A percentile compares a stretch with the other conserved stretches of the same genome.
Evolutionary conservation across 1,284 basidiomycete species (phyloP).

Genomic region (Papiliotrema laurentii): DNA sequence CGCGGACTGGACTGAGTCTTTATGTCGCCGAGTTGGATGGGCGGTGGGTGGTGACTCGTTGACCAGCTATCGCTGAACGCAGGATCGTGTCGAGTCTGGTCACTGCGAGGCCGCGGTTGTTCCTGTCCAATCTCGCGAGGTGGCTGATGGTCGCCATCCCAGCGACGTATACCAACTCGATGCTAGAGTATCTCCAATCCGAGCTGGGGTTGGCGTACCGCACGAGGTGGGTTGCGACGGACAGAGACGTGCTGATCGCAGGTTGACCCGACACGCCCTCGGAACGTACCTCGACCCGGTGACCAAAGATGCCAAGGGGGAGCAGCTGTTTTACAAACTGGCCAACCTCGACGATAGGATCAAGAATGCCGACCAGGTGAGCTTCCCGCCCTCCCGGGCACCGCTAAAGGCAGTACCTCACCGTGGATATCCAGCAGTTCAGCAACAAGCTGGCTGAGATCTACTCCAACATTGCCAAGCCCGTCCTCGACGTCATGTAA

Average conservation of each 20-base stretch:
- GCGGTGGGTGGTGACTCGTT: slow-evolving; percentile 56
- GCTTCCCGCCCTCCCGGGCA: background rate
- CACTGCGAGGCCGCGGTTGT: slow-evolving; percentile 73
- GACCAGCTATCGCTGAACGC: background rate
- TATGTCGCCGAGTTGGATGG: slow-evolving; percentile 94
- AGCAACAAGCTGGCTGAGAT: slow-evolving; percentile 87
- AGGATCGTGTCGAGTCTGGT: slow-evolving; percentile 94
- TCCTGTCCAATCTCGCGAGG: slow-evolving; percentile 76
- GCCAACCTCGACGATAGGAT: slow-evolving; percentile 91
- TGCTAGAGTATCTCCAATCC: slow-evolving; percentile 89
- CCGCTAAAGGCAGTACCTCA: slow-evolving; percentile 55
- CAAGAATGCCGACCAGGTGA: slow-evolving; percentile 88
- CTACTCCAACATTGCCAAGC: slow-evolving; percentile 91
- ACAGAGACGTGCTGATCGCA: slow-evolving; percentile 8
- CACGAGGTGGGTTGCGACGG: slow-evolving; percentile 53
- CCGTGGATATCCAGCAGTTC: slow-evolving; percentile 92
- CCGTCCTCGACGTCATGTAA: slow-evolving; percentile 71
- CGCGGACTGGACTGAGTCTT: slow-evolving; percentile 85
- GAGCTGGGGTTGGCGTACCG: slow-evolving; percentile 91
- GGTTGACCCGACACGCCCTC: slow-evolving; percentile 75
- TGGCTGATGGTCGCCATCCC: slow-evolving; percentile 95
- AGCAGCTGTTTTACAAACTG: slow-evolving; percentile 83
- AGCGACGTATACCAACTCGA: slow-evolving; percentile 94
- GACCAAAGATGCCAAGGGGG: slow-evolving; percentile 20
- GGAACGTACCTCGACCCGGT: slow-evolving; percentile 70